Conservation (phyloP, 2,329 filamentous ascomycete species). For the Beauveria sp. region DNA sequence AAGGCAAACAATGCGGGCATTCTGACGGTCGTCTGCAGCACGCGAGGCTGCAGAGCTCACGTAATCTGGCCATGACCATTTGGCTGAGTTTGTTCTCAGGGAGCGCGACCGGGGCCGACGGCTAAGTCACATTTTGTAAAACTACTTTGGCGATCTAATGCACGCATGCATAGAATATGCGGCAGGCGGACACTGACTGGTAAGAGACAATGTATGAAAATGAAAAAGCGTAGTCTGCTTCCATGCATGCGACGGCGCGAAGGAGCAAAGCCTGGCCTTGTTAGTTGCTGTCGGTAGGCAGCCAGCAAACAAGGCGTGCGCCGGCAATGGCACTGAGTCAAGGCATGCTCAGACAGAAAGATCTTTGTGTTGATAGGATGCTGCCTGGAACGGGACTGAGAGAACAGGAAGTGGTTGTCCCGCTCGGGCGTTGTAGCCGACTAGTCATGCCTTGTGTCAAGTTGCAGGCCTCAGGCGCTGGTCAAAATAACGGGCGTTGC, state of each 20-base stretch:
- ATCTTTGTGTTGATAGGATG: background rate
- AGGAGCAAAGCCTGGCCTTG: background rate
- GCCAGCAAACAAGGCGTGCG: background rate
- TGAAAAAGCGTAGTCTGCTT: background rate
- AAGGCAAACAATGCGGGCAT: background rate
- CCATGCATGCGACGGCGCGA: conserved; percentile 1
- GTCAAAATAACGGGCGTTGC: background rate
- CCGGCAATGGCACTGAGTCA: background rate
- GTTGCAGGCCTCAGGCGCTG: background rate
- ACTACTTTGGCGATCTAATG: background rate
- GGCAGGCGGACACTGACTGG: background rate
- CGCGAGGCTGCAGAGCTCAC: background rate
- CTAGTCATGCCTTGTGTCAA: background rate
- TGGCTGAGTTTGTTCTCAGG: background rate
- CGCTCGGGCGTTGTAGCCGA: background rate
- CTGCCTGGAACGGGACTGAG: background rate
- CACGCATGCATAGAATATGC: background rate
- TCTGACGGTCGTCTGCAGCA: background rate
- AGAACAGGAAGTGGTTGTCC: background rate
- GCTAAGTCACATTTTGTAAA: background rate
- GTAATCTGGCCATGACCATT: background rate
- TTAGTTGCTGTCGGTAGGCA: background rate
- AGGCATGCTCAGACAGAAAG: background rate
- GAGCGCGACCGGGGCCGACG: background rate
- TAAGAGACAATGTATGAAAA: background rate